phyloP scores from a whole-genome alignment of 2,329 filamentous ascomycete species.

The Venturia pyrina region DNA sequence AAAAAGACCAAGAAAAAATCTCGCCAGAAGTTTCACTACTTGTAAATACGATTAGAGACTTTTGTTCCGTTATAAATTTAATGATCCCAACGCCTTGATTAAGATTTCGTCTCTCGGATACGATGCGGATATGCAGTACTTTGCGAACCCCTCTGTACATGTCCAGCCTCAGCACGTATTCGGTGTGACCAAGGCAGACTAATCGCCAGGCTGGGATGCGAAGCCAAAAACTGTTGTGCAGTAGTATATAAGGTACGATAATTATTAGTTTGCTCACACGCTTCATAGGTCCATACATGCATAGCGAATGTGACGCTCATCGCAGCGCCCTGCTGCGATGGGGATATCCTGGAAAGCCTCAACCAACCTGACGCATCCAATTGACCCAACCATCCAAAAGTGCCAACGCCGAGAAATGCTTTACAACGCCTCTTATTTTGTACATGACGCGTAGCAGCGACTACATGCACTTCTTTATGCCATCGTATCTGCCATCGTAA shows the following conservation, averaged over 20 bases:
- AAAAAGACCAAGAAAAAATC: too few species aligned
- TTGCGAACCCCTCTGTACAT: too few species aligned
- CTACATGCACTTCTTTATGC: neutral
- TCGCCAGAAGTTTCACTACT: too few species aligned
- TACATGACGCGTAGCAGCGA: neutral
- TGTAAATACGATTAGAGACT: too few species aligned
- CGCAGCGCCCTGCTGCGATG: neutral
- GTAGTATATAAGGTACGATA: neutral
- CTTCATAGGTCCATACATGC: neutral
- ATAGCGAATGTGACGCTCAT: neutral
- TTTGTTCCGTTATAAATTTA: too few species aligned
- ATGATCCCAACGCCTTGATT: too few species aligned
- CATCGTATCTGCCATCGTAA: neutral
- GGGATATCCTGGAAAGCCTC: neutral
- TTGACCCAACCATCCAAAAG: neutral
- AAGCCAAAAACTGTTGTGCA: too few species aligned
- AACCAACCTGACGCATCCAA: neutral
- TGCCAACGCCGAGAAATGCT: slow-evolving; percentile 2
- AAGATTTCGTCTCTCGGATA: too few species aligned
- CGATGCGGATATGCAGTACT: too few species aligned
- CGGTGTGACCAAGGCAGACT: too few species aligned
- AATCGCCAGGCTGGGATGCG: too few species aligned
- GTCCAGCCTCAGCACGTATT: too few species aligned
- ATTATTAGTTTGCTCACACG: neutral
- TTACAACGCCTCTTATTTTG: neutral